Evolutionary conservation across 495 filamentous ascomycete species (phyloP), one percentile per base, ranked within the genome.

Genomic region (Trichoderma erinaceum): DNA sequence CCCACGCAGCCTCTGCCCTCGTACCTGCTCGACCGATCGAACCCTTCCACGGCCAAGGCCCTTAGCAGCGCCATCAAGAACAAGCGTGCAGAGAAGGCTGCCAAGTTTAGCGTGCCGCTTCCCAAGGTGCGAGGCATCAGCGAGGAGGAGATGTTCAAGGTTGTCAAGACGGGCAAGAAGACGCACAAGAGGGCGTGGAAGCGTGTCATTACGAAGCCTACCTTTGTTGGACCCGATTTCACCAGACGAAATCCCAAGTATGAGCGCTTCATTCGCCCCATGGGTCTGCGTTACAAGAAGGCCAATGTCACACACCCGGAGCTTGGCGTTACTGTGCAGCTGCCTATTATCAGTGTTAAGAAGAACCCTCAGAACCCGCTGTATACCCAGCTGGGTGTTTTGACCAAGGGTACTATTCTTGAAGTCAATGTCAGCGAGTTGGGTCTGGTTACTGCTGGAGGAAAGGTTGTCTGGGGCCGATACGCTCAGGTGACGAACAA

Each of bases 101-200:
- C 95, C n/a, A 92, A 96, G 77, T 99, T 97, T 75, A 86, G 85
- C 48, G 95, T 99, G 63, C 95, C 96, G 16, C 77, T 99, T 74
- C 95, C 95, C 18, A 97, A 97, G 81, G 94, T 97, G 38, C 83
- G 88, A 73, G 96, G 96, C 69, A 97, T 97, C 72, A 87, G 86
- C 70, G 93, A 98, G 82, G 93, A 97, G 83, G 96, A 99, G 82
- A 94, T 97, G 88, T 98, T 99, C 83, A 93, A 92, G 82, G 93
- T 97, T 50, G 88, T 99, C 74, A 95, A 94, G 81, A 99, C 96
- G 68, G 95, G 94, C 71, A 92, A 77, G 73, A 74, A 86, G 78
- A 79, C 79, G 4, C 74, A 79, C 66, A 84, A 87, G 79, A 86
- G 86, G 82, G 86, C 86, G 58, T 97, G 92, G 94, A 98, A 99